These are phyloP conservation scores for Exobasidium cylindrosporum DNA, from an alignment of 1,284 basidiomycete species.

Conservation along the genomic window DNA sequence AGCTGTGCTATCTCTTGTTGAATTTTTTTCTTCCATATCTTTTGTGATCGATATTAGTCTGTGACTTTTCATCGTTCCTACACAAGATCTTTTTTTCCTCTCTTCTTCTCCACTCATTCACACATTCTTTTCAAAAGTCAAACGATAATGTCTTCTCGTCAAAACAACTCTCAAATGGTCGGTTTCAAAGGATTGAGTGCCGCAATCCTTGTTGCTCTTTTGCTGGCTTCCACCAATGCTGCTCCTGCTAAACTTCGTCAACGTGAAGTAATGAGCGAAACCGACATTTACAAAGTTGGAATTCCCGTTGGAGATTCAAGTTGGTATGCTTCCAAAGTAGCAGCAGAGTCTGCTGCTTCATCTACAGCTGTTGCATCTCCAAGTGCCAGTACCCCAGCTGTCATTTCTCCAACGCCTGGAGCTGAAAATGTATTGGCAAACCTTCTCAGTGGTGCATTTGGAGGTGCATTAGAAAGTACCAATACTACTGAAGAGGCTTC, in stretches of 20 bases:
- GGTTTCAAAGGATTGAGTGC: neutral
- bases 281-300: neutral
- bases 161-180: neutral
- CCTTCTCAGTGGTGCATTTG: too few relatives aligned
- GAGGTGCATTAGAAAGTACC: neutral
- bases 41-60: neutral
- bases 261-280: neutral
- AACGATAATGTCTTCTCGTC: neutral
- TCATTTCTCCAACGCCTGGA: neutral
- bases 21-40: neutral
- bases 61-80: neutral
- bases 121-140: too few relatives aligned
- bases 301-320: neutral
- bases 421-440: neutral
- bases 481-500: neutral
- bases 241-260: neutral
- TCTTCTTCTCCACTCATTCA: too few relatives aligned
- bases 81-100: neutral
- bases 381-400: neutral
- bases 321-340: neutral
- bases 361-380: neutral
- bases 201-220: neutral
- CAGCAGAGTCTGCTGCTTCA: neutral
- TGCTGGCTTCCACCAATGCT: neutral
- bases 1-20: neutral